Conservation (phyloP, 1,284 basidiomycete species). For the Hemileccinum hortonii region DNA sequence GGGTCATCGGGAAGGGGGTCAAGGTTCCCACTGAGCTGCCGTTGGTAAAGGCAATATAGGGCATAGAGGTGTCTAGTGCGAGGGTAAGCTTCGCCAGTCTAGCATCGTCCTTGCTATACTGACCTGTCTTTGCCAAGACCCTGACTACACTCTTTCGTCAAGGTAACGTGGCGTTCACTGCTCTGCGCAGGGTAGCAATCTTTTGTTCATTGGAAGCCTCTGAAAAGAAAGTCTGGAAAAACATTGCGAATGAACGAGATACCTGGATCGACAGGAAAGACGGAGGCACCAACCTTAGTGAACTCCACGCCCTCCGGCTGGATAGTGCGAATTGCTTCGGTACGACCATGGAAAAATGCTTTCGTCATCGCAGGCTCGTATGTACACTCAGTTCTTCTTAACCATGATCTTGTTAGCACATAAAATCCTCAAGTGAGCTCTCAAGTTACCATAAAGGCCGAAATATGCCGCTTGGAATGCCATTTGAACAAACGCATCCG, state of each 20-base stretch:
- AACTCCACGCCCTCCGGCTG: slow-evolving; percentile 85
- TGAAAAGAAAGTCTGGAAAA: slow-evolving; percentile 76
- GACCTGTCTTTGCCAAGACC: slow-evolving; percentile 89
- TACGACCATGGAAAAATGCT: slow-evolving; percentile 90
- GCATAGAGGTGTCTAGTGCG: slow-evolving; percentile 77
- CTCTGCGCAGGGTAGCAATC: slow-evolving; percentile 73
- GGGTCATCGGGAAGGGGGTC: slow-evolving; percentile 45
- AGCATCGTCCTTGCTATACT: slow-evolving; percentile 23
- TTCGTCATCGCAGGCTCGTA: slow-evolving; percentile 99
- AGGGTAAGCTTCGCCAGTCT: slow-evolving; percentile 6
- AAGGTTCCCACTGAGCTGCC: slow-evolving; percentile 56
- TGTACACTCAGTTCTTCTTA: slow-evolving; percentile 86
- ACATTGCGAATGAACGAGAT: neutral
- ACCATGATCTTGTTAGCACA: neutral
- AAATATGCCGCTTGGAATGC: slow-evolving; percentile 97
- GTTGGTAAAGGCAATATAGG: slow-evolving; percentile 80
- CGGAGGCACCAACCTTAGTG: slow-evolving; percentile 58
- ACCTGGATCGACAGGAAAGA: neutral
- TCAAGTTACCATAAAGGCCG: slow-evolving; percentile 75
- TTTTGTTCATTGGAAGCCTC: slow-evolving; percentile 73
- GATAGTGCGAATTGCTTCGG: slow-evolving; percentile 92
- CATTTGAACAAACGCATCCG: slow-evolving; percentile 96
- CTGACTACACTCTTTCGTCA: slow-evolving; percentile 85
- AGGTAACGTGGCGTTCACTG: slow-evolving; percentile 82
- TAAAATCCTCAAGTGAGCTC: neutral